phyloP scores from a whole-genome alignment of 2,329 filamentous ascomycete genomes.

The Clonostachys sp. region DNA sequence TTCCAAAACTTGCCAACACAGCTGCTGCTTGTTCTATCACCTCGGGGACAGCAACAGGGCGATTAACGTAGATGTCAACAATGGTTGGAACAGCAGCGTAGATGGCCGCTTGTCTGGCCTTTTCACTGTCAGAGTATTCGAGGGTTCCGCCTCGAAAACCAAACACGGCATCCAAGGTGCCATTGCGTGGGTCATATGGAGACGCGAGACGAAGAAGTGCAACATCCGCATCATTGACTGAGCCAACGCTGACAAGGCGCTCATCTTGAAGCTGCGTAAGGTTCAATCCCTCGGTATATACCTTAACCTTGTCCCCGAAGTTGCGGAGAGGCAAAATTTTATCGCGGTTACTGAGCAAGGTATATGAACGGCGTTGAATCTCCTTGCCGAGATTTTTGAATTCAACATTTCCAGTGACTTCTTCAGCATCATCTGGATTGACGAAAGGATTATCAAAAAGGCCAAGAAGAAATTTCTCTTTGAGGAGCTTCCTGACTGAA shows the following conservation, averaged over 20 bases:
- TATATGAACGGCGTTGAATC: slow-evolving; percentile 17
- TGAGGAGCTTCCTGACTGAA: slow-evolving; percentile 38
- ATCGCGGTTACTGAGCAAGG: slow-evolving; percentile 15
- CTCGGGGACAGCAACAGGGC: slow-evolving; percentile 34
- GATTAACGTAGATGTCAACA: slow-evolving; percentile 33
- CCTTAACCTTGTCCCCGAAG: slow-evolving; percentile 2
- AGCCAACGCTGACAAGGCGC: slow-evolving; percentile 19
- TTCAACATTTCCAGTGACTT: slow-evolving; percentile 35
- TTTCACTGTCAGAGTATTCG: slow-evolving; percentile 23
- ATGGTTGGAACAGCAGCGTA: slow-evolving; percentile 29
- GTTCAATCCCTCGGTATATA: slow-evolving; percentile 12
- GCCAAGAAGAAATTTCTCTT: slow-evolving; percentile 45
- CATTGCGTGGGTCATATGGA: slow-evolving; percentile 13
- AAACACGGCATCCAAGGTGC: slow-evolving; percentile 20
- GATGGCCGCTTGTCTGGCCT: slow-evolving; percentile 17
- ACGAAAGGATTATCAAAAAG: slow-evolving; percentile 48
- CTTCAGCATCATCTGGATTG: slow-evolving; percentile 31
- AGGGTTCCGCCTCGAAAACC: slow-evolving; percentile 28
- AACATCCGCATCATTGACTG: slow-evolving; percentile 28
- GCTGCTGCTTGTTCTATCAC: slow-evolving; percentile 28
- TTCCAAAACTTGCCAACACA: slow-evolving; percentile 30
- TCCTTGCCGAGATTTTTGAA: slow-evolving; percentile 23
- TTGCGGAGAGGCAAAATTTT: slow-evolving; percentile 8
- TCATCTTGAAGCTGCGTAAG: slow-evolving; percentile 7
- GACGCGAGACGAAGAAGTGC: slow-evolving; percentile 32